Evolutionary conservation across 768 basidiomycete species (phyloP).

Genomic region (Baorangia bicolor): DNA sequence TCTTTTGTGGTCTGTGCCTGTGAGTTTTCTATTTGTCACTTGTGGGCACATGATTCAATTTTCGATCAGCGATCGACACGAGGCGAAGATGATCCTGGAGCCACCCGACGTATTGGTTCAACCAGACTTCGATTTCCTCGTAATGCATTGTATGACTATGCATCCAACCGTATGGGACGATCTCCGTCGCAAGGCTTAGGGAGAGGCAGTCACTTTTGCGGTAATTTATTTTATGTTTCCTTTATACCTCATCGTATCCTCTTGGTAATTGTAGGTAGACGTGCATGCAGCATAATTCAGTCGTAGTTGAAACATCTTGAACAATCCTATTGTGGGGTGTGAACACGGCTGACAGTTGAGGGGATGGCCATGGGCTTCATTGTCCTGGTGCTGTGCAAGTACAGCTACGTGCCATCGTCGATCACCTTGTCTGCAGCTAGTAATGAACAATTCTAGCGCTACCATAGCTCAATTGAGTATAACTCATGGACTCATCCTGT

Average conservation of each 20-base stretch:
- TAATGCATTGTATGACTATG: constrained; percentile 47
- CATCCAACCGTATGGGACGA: constrained; percentile 52
- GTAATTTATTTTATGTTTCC: constrained; percentile 11
- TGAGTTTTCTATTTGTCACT: constrained; percentile 32
- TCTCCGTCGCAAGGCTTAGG: constrained; percentile 28
- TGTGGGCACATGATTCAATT: not conserved
- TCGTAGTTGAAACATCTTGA: not conserved
- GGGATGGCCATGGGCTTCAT: not conserved
- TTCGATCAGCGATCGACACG: constrained; percentile 25
- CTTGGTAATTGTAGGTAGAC: constrained; percentile 16
- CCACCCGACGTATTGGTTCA: constrained; percentile 29
- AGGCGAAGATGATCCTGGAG: constrained; percentile 27
- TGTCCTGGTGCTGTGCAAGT: not conserved
- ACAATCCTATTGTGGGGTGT: not conserved
- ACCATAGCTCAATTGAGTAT: not conserved
- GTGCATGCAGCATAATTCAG: constrained; percentile 3
- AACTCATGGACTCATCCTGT: not conserved
- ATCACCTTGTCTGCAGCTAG: not conserved
- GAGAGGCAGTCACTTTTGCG: not conserved
- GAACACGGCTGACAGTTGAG: not conserved
- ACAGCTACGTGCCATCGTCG: not conserved
- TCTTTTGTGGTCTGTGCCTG: constrained; percentile 53
- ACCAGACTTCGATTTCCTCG: constrained; percentile 40
- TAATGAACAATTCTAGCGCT: not conserved
- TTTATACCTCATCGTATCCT: constrained; percentile 11